A percentile compares a stretch with the other conserved stretches of the same genome.
Evolutionary conservation across 805 yeast genomes (phyloP).

Genomic region (Candida morakotiae): DNA sequence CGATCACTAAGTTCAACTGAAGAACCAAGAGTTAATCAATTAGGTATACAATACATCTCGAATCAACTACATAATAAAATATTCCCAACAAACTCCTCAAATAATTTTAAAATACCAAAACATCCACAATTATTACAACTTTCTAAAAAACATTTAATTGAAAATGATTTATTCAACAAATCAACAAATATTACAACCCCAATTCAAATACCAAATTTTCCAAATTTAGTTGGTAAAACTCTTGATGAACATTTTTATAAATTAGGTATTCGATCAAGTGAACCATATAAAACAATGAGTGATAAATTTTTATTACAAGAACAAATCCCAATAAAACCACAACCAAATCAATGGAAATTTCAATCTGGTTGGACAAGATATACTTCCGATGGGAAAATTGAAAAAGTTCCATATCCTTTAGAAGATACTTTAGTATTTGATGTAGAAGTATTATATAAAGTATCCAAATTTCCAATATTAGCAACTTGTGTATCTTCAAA

Average conservation of each 20-base stretch:
- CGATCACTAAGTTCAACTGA: too few relatives aligned
- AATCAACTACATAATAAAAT: conserved; percentile 53
- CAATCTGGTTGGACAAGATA: conserved; percentile 83
- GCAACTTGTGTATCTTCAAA: conserved; percentile 73
- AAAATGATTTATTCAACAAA: conserved; percentile 72
- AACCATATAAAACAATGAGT: conserved; percentile 57
- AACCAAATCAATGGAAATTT: conserved; percentile 43
- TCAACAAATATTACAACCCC: conserved; percentile 61
- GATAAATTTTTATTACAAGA: conserved; percentile 25
- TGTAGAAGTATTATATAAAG: conserved; percentile 79
- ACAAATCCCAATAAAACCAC: conserved; percentile 37
- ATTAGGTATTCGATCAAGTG: conserved; percentile 55
- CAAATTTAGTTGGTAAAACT: conserved; percentile 67
- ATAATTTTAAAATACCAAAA: conserved; percentile 23
- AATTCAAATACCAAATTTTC: conserved; percentile 53
- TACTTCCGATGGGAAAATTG: conserved; percentile 49
- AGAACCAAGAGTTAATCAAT: conserved; percentile 61
- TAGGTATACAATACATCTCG: conserved; percentile 78
- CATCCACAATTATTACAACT: conserved; percentile 39
- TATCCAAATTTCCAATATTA: conserved; percentile 68
- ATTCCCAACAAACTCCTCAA: conserved; percentile 43
- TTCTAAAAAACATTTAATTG: conserved; percentile 56
- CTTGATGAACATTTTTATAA: conserved; percentile 83
- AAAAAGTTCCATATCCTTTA: conserved; percentile 59
- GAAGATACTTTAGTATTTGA: conserved; percentile 81